Percentiles rank a stretch among this genome's conserved stretches.
Conservation (phyloP, 768 basidiomycete species). For the Mycena metata region DNA sequence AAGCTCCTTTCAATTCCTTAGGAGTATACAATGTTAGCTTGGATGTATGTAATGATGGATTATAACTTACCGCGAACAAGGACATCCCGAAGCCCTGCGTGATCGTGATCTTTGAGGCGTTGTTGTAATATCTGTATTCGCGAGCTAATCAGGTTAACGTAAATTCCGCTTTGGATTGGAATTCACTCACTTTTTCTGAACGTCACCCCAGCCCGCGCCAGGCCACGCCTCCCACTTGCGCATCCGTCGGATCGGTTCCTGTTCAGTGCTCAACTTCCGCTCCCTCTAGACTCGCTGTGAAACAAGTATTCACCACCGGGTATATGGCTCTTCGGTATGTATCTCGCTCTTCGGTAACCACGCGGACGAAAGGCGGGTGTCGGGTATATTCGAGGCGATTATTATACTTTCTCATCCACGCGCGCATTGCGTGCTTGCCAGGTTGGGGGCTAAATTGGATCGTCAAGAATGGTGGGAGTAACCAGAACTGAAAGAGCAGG, state of each 20-base stretch:
- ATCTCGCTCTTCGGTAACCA: background rate
- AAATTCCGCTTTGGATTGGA: background rate
- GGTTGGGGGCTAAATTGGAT: background rate
- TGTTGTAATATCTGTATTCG: background rate
- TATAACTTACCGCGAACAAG: background rate
- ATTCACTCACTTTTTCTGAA: background rate
- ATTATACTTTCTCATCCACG: background rate
- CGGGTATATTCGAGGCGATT: background rate
- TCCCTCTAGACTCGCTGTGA: background rate
- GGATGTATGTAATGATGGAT: background rate
- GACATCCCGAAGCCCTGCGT: background rate
- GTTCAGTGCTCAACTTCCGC: background rate
- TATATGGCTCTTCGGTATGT: background rate
- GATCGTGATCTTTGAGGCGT: background rate
- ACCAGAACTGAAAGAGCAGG: background rate
- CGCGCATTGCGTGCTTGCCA: background rate
- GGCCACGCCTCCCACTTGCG: background rate
- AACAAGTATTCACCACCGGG: background rate
- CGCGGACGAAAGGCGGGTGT: background rate
- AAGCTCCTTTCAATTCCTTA: background rate
- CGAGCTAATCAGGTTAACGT: background rate
- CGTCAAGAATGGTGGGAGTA: slow-evolving; percentile 1
- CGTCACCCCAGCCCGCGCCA: background rate
- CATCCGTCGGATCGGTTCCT: background rate
- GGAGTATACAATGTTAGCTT: background rate